A percentile compares a stretch with the other conserved stretches of the same genome.
phyloP scores from a whole-genome alignment of 2,329 filamentous ascomycete species.

The Didymella glomerata region DNA sequence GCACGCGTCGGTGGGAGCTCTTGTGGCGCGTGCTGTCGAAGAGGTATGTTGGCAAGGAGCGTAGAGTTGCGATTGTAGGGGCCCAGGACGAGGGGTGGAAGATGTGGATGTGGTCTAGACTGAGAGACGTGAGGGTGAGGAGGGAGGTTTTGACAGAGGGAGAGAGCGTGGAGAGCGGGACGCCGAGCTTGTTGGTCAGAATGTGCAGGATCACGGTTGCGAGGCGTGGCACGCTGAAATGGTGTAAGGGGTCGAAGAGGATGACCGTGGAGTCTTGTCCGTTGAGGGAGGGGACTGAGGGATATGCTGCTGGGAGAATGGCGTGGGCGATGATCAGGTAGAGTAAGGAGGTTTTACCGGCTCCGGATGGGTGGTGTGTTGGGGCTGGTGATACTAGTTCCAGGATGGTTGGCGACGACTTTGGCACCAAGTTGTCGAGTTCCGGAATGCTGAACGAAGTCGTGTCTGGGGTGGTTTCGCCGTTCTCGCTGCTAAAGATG shows the following conservation, averaged over 20 bases:
- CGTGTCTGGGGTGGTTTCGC: not conserved
- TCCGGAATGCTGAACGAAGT: slow-evolving; percentile 54
- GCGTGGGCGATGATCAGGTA: slow-evolving; percentile 63
- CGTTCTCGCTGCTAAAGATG: not conserved
- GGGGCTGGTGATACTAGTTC: slow-evolving; percentile 62
- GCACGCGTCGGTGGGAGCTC: slow-evolving; percentile 58
- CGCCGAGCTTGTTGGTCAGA: slow-evolving; percentile 13
- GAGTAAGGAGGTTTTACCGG: slow-evolving; percentile 67
- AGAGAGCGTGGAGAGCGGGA: not conserved
- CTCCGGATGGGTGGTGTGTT: slow-evolving; percentile 51
- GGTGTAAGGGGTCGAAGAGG: slow-evolving; percentile 64
- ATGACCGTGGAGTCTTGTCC: slow-evolving; percentile 59
- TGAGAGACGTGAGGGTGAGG: slow-evolving; percentile 44
- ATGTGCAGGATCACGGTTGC: slow-evolving; percentile 45
- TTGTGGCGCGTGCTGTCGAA: slow-evolving; percentile 58
- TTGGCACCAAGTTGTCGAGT: slow-evolving; percentile 54
- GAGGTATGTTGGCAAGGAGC: slow-evolving; percentile 60
- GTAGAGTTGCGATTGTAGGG: slow-evolving; percentile 60
- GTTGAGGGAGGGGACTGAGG: slow-evolving; percentile 36
- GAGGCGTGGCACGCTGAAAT: slow-evolving; percentile 62
- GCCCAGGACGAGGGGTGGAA: slow-evolving; percentile 63
- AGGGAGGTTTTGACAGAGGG: not conserved
- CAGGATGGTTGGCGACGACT: slow-evolving; percentile 43
- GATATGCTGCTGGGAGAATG: slow-evolving; percentile 56
- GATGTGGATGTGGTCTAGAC: slow-evolving; percentile 66